Percentiles rank a stretch among this genome's conserved stretches.
phyloP scores from a whole-genome alignment of 2,329 filamentous ascomycete species.

The Penicillium sp. region DNA sequence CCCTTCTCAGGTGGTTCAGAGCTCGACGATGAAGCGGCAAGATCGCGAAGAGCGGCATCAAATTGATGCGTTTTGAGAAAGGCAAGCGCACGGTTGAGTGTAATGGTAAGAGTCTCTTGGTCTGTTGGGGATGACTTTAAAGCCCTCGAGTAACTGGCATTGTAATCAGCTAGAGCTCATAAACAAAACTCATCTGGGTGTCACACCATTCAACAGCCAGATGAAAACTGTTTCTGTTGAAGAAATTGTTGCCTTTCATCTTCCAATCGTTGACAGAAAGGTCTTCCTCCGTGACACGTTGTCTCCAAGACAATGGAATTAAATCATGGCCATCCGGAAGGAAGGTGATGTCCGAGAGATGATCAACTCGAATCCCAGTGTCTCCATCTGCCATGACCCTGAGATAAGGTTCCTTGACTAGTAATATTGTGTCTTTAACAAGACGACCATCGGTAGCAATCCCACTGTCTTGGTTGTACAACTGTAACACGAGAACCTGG shows the following conservation, averaged over 20 bases:
- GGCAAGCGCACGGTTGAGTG: conserved; percentile 39
- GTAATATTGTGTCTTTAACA: conserved; percentile 32
- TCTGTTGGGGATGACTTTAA: conserved; percentile 33
- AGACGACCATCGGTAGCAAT: conserved; percentile 38
- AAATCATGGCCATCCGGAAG: conserved; percentile 37
- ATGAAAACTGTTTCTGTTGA: conserved; percentile 11
- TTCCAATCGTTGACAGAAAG: conserved; percentile 14
- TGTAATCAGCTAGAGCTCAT: conserved; percentile 4
- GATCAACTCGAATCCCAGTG: conserved; percentile 53
- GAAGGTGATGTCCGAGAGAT: conserved; percentile 50
- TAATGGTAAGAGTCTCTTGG: conserved; percentile 35
- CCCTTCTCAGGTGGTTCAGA: conserved; percentile 41
- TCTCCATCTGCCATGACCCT: conserved; percentile 40
- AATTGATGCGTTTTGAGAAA: conserved; percentile 32
- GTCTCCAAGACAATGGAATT: conserved; percentile 43
- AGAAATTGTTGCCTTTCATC: conserved; percentile 36
- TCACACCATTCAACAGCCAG: conserved; percentile 27
- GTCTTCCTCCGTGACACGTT: neutral
- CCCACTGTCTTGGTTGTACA: conserved; percentile 45
- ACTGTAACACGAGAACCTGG: conserved; percentile 37
- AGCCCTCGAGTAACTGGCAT: conserved; percentile 39
- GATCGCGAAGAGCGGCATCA: conserved; percentile 37
- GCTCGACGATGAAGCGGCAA: conserved; percentile 17
- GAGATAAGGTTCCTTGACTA: conserved; percentile 57
- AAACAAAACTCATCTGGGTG: neutral